Evolutionary conservation across 495 filamentous ascomycete species (phyloP), one percentile per base, ranked within the genome.

Genomic region (Penicillium angulare): DNA sequence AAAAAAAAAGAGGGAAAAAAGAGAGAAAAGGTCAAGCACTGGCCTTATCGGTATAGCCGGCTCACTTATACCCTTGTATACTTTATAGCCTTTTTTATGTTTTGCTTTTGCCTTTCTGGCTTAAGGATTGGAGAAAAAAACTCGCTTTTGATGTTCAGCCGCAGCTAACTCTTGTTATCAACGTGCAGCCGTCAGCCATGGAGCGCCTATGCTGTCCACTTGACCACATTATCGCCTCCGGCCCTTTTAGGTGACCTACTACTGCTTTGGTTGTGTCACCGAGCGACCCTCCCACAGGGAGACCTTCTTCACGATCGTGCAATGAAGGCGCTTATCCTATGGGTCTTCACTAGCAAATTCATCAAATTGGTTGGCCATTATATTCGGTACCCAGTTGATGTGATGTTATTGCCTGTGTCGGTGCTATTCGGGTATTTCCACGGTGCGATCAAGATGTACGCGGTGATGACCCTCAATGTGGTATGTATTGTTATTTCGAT

Each of bases 351-450:
- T 65, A 87, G 83, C 71, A 92, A 92, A 67, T 80, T 85, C 34
- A 78, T 92, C 66, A 92, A 92, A 67, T 65, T 90, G 17, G 57
- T 88, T 34, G 86, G 85, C 4, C 81, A 91, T 56, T 90, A 90
- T 66, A 71, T 82, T 52, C 82, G 79, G 22, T 80, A 89, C 57
- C 86, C 88, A 1, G 71, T 73, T 17, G 88, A 93, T 59, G 74
- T 88, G 35, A 50, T 85, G 23, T 81, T 82, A 52, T 63, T 92
- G 26, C 87, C 88, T 3, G 73, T 84, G n/a, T 88, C 85, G 2
- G 81, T 92, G 35, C 45, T 89, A 3, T 92, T 92, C 53, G 86
- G 87, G 34, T 91, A 87, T 64, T 79, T 89, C 59, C 86, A 90
- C 64, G 86, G 86, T 23, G 63, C 84, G 24, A 84, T 91, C 70